Base-by-base conservation (phyloP, 768 basidiomycete species). In the Paxillus ammoniavirescens region DNA sequence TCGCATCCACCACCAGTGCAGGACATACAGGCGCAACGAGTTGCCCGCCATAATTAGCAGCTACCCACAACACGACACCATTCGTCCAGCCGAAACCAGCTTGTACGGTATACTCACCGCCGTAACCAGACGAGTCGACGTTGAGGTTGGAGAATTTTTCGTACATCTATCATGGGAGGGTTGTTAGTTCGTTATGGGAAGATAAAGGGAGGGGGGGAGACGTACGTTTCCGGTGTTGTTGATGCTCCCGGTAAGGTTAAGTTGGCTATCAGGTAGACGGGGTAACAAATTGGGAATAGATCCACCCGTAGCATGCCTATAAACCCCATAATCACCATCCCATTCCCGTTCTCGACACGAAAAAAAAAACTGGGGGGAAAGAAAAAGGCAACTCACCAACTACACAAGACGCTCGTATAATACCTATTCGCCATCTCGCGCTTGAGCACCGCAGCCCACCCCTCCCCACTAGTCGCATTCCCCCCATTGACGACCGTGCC, bases 81-180 rank as follows among this genome's bases (percentile, higher is more conserved):
- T 93, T 93, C 40, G 90, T 92, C 91, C 92, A 94, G 15, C 91
- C 90, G 63, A 93, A 93, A 18, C 91, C 90, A 13, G 81, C 83
- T 71, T 93, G 90, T 4, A 94, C 93, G 2, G 84, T 88, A 61
- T 97, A 96, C 75, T 94, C 92, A 23, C 92, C 92, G 7, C 91
- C 92, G 12, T 74, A 73, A 5, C 91, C 92, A 3, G 88, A 85
- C 3, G 84, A 86, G 69, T 91, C 86, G 31, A 93, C 78, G 53
- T 96, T 85, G 9, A 82, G 65, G 40, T 79, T 81, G 3, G 90
- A 92, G 73, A 93, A 93, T 69, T 93, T 91, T 69, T 93, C 91
- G 57, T 84, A 93, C 89, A 93, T 92, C 86, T 92, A 59, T 0
- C 42, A 41, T 23, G 10, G 1, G 31, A 43, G 8, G 7, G 21